Evolutionary conservation across 306 rosid genomes (phyloP).

Genomic region (Dalbergia cultrata): DNA sequence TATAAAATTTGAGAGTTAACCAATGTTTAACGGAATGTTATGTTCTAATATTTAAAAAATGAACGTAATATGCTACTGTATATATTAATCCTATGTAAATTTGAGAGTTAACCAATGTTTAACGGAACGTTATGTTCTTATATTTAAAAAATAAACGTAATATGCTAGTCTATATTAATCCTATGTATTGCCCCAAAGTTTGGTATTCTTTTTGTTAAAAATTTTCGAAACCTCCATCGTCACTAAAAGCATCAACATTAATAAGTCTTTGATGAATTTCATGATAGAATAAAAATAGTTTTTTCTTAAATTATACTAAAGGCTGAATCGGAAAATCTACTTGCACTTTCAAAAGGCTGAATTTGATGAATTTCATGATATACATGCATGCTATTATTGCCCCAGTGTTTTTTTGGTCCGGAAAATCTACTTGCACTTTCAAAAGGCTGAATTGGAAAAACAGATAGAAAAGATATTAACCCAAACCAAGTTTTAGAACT

Average conservation of each 20-base stretch:
- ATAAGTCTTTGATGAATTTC: neutral
- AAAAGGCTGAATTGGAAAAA: neutral
- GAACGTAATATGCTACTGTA: neutral
- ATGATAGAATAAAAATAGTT: neutral
- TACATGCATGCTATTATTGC: too few species aligned
- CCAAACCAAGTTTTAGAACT: too few species aligned
- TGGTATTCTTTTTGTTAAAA: neutral
- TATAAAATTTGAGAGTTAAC: too few species aligned
- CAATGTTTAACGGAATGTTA: too few species aligned
- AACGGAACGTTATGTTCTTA: too few species aligned
- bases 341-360: too few species aligned
- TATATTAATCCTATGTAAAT: too few species aligned
- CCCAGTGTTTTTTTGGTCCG: neutral
- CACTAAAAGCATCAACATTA: neutral
- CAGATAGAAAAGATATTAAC: neutral
- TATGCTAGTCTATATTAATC: neutral
- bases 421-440: neutral
- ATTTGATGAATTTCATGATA: too few species aligned
- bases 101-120: too few species aligned
- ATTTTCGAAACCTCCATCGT: neutral
- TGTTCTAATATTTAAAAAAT: too few species aligned
- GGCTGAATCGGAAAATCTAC: too few species aligned
- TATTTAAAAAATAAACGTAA: too few species aligned
- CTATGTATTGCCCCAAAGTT: neutral
- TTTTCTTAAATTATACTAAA: neutral